These are phyloP conservation scores for Rhododendron molle DNA, from an alignment of 148 eudicot species.

Conservation along the genomic window DNA sequence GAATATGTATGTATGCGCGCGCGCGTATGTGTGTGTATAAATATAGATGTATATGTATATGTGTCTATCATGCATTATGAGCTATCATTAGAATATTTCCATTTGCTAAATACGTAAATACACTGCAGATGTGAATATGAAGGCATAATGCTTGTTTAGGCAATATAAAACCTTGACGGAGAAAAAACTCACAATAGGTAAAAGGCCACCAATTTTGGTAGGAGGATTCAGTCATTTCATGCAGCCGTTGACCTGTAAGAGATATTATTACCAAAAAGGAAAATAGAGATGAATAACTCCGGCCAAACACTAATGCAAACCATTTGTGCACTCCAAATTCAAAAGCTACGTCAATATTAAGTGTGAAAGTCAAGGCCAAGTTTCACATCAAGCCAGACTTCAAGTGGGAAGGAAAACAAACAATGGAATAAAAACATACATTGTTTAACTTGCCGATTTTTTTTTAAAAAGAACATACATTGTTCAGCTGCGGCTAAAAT, in stretches of 20 bases:
- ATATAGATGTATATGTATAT: no score
- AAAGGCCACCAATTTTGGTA: constrained; percentile 35
- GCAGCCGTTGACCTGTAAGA: constrained; percentile 79
- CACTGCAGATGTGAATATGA: background rate
- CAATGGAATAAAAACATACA: constrained; percentile 21
- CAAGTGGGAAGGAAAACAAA: background rate
- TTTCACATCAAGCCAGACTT: background rate
- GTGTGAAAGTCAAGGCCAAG: background rate
- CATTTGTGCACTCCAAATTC: background rate
- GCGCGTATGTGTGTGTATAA: no score
- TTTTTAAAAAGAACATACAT: no score
- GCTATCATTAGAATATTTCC: background rate
- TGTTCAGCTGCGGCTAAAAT: constrained; percentile 83
- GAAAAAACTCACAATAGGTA: constrained; percentile 59
- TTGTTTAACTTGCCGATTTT: no score
- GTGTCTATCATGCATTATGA: background rate
- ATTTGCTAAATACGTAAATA: background rate
- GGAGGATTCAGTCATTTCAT: constrained; percentile 91
- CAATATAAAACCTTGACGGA: constrained; percentile 4
- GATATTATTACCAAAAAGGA: background rate
- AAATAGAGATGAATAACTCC: background rate
- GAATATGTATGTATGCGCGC: background rate
- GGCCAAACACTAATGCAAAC: background rate
- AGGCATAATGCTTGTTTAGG: background rate
- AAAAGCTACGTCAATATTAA: background rate